Evolutionary conservation across 2,329 filamentous ascomycete genomes (phyloP), one percentile per base, ranked within the genome.

Genomic region (Blumeria hordei): DNA sequence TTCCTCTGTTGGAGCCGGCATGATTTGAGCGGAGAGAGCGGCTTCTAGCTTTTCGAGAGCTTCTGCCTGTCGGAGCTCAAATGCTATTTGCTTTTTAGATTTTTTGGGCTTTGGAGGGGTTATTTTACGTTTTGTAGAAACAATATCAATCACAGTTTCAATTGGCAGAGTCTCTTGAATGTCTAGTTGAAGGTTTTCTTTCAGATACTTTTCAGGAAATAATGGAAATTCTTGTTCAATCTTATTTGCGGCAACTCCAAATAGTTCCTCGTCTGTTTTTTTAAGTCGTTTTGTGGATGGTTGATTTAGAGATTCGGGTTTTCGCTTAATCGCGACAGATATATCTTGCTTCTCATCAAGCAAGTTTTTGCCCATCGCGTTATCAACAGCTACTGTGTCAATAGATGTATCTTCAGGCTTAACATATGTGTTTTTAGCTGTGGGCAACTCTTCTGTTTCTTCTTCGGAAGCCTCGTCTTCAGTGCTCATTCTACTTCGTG

Each of bases 281-380:
- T 88, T 90, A 62, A 82, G 83, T 52, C 85, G 79, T 67, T 94
- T 92, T 53, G 84, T 77, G 50, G 81, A 76, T 55, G 76, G 75
- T 56, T 84, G 77, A 18, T 85, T 75, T 47, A 80, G 70, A 41
- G 83, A 77, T 41, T 86, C 73, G 67, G 35, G 4, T 35, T 90
- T 92, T 59, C 84, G 80, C 66, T 94, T 92, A 66, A 69, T 83
- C 62, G 67, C 70, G 64, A 28, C n/a, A 14, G n/a, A n/a, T 6
- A 32, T 33, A 28, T 28, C 4, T 28, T 28, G 21, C 34, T n/a
- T 12, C 9, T 53, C 55, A 54, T 54, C 52, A 43, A 32, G 33
- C 44, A 47, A 28, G 14, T 10, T 28, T 9, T 21, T 47, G 44
- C n/a, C 44, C 21, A 28, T 28, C 21, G 21, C 2, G 4, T 28